Evolutionary conservation across 2,329 filamentous ascomycete species (phyloP).

Genomic region (Talaromyces albobiverticillius): DNA sequence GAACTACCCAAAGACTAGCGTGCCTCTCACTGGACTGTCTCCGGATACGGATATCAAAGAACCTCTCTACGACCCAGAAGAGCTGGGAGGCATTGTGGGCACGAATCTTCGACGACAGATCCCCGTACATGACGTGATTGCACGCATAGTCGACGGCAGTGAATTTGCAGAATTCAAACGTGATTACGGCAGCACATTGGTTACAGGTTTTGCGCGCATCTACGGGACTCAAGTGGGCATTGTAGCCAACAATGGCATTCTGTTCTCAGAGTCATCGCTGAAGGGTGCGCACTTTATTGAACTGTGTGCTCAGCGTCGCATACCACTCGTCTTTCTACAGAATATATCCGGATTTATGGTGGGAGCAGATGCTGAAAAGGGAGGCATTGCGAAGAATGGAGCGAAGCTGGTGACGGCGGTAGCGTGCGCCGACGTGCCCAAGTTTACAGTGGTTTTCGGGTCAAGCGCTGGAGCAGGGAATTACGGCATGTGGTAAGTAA

Average conservation of each 20-base stretch:
- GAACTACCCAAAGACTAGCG: slow-evolving; percentile 68
- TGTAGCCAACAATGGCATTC: slow-evolving; percentile 91
- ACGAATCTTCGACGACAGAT: slow-evolving; percentile 85
- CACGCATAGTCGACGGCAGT: slow-evolving; percentile 86
- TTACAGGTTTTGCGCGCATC: slow-evolving; percentile 87
- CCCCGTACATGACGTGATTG: slow-evolving; percentile 84
- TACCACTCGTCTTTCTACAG: slow-evolving; percentile 89
- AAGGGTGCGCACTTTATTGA: slow-evolving; percentile 98
- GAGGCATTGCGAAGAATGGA: slow-evolving; percentile 96
- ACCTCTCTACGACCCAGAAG: slow-evolving; percentile 73
- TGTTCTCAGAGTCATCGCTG: slow-evolving; percentile 82
- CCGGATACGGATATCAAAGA: slow-evolving; percentile 56
- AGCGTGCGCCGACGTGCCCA: slow-evolving; percentile 88
- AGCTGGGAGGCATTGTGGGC: slow-evolving; percentile 84
- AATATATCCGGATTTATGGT: slow-evolving; percentile 99
- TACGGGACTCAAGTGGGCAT: slow-evolving; percentile 90
- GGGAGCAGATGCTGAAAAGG: slow-evolving; percentile 83
- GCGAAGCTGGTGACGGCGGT: slow-evolving; percentile 96
- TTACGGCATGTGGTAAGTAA: slow-evolving; percentile 86
- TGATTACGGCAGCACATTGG: slow-evolving; percentile 81
- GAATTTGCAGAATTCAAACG: slow-evolving; percentile 93
- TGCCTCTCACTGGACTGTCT: slow-evolving; percentile 23
- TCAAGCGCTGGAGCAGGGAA: slow-evolving; percentile 91
- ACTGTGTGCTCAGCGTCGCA: slow-evolving; percentile 82
- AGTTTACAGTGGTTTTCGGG: slow-evolving; percentile 95